These are phyloP conservation scores for Panicum virgatum DNA, from an alignment of 202 grass and related monocot genomes.

Conservation along the genomic window DNA sequence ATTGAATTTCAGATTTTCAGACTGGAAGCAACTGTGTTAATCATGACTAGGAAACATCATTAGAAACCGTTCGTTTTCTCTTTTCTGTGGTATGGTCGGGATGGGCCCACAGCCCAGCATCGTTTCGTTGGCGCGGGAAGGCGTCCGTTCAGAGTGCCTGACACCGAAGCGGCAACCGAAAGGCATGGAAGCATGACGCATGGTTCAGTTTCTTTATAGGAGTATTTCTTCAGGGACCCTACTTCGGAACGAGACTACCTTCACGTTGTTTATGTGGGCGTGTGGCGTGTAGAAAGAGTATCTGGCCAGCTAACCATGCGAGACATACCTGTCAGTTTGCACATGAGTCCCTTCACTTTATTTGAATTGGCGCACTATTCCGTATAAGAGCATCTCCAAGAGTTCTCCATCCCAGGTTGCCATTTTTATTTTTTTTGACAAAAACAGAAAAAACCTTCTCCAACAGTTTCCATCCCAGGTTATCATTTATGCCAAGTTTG, in stretches of 20 bases:
- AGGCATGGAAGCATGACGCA: slow-evolving; percentile 1
- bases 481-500: too few species aligned
- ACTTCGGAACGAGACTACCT: neutral
- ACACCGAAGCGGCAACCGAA: slow-evolving; percentile 30
- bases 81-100: neutral
- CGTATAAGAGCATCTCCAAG: too few species aligned
- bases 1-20: neutral
- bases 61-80: neutral
- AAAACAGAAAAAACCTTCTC: too few species aligned
- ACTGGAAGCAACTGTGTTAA: neutral
- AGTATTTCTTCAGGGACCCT: slow-evolving; percentile 27
- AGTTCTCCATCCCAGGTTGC: too few species aligned
- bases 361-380: neutral
- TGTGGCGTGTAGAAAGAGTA: neutral
- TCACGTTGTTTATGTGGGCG: neutral
- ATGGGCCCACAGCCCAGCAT: neutral
- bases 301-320: slow-evolving; percentile 1
- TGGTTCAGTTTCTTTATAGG: slow-evolving; percentile 5
- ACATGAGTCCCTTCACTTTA: neutral
- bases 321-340: neutral
- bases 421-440: too few species aligned
- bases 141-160: slow-evolving; percentile 15
- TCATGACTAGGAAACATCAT: neutral
- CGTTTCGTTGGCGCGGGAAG: slow-evolving; percentile 2
- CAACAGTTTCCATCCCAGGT: too few species aligned